phyloP scores from a whole-genome alignment of 1,284 basidiomycete genomes.

The Peniophora sp. region DNA sequence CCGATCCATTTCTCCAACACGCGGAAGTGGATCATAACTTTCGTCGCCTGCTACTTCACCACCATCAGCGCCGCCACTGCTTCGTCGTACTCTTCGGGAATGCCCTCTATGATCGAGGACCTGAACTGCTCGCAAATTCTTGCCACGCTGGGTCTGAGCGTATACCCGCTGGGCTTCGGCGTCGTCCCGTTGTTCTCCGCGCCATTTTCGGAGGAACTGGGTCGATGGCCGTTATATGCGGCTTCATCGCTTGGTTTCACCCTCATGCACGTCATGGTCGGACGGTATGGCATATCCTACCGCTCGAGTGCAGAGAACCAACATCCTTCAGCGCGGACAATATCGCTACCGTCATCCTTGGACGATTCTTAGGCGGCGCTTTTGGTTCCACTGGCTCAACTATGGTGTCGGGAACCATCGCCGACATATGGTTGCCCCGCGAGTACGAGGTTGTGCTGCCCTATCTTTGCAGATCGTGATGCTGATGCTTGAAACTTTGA shows the following conservation, averaged over 20 bases:
- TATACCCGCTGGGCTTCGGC: conserved; percentile 1
- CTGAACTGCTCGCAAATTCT: conserved; percentile 4
- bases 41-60: conserved; percentile 51
- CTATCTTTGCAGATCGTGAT: background rate
- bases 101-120: conserved; percentile 4
- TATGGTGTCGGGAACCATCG: conserved; percentile 73
- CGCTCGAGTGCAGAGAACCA: background rate
- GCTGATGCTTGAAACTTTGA: background rate
- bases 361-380: conserved; percentile 60
- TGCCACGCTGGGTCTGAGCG: background rate
- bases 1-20: conserved; percentile 38
- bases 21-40: conserved; percentile 46
- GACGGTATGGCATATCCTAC: conserved; percentile 22
- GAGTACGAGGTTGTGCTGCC: conserved; percentile 30
- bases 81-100: background rate
- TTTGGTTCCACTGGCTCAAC: conserved; percentile 66
- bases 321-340: conserved; percentile 43
- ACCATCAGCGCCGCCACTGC: conserved; percentile 37
- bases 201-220: background rate
- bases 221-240: conserved; percentile 47
- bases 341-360: conserved; percentile 60
- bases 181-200: background rate
- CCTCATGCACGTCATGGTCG: conserved; percentile 54
- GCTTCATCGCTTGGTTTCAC: conserved; percentile 47
- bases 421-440: conserved; percentile 58